Evolutionary conservation across 176 grass and related monocot species (phyloP).

Genomic region (Triticum urartu): DNA sequence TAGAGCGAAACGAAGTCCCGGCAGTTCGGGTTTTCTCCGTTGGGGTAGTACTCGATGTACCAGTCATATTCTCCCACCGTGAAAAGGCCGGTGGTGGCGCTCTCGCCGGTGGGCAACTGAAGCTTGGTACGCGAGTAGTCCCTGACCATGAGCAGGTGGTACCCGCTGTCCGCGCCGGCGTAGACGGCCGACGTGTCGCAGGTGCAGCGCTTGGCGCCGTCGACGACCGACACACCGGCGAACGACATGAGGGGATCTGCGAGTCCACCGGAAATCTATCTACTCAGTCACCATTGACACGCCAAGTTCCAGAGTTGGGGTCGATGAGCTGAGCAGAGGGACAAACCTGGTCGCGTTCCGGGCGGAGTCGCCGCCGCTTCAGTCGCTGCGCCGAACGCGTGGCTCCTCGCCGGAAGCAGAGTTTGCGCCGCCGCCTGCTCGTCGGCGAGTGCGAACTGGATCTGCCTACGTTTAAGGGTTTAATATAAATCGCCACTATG

Average conservation of each 20-base stretch:
- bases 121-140: neutral
- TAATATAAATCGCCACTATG: neutral
- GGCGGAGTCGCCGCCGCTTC: neutral
- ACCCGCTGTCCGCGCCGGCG: neutral
- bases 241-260: neutral
- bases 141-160: neutral
- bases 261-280: neutral
- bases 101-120: neutral
- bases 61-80: neutral
- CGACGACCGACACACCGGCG: neutral
- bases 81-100: neutral
- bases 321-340: neutral
- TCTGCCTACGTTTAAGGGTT: neutral
- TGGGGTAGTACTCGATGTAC: neutral
- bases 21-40: neutral
- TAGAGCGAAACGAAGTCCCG: neutral
- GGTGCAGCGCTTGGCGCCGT: neutral
- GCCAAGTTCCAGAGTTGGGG: neutral
- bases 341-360: neutral
- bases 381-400: neutral
- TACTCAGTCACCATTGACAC: neutral
- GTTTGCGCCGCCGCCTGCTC: neutral
- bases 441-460: neutral
- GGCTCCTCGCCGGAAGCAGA: neutral
- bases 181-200: neutral